These are phyloP conservation scores for Nicotiana noctiflora DNA, from an alignment of 257 asterid genomes.

Conservation along the genomic window DNA sequence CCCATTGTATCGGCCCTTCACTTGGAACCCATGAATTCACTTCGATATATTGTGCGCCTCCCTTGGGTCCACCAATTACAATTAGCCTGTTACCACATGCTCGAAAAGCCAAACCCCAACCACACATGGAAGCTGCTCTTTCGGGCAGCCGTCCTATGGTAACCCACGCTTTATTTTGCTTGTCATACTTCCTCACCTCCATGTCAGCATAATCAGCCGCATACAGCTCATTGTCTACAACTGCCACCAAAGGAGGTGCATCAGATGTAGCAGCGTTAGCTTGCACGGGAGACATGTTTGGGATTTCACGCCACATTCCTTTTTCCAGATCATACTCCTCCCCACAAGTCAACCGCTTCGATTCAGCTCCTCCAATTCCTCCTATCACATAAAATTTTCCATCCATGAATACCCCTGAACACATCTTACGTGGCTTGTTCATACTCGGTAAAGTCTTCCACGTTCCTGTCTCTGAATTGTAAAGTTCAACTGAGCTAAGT, in stretches of 20 bases:
- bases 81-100: conserved; percentile 36
- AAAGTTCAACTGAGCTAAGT: conserved; percentile 23
- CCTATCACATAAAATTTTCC: neutral
- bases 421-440: neutral
- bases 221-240: neutral
- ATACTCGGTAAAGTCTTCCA: neutral
- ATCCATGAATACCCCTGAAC: neutral
- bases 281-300: neutral
- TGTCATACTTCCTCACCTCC: neutral
- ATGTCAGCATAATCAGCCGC: neutral
- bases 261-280: conserved; percentile 9
- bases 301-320: neutral
- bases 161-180: neutral
- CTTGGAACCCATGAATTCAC: no score
- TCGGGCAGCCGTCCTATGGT: neutral
- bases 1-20: no score
- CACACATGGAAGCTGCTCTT: neutral
- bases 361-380: conserved; percentile 28
- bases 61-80: conserved; percentile 16
- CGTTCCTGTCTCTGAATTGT: conserved; percentile 27
- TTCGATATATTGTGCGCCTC: conserved; percentile 25
- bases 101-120: conserved; percentile 51
- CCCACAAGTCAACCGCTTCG: conserved; percentile 35
- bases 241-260: neutral
- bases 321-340: conserved; percentile 23